Base-by-base conservation (phyloP, 192 early-diverging fungal genomes). In the Podila clonocystis region DNA sequence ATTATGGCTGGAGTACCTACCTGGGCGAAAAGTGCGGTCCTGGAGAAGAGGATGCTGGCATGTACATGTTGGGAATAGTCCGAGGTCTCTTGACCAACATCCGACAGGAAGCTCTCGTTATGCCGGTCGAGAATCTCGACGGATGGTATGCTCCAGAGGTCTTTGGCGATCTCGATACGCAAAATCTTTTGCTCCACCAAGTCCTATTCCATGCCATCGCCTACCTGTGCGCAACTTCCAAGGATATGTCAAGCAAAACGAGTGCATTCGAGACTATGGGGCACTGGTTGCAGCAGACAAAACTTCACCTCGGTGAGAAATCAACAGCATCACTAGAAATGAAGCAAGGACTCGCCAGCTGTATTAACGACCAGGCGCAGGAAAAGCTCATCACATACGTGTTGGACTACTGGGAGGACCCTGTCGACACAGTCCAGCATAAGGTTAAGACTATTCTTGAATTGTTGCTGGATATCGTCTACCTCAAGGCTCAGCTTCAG, bases 381-480 rank as follows among this genome's bases (percentile, higher is more conserved):
- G 89, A 93, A 49, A 75, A 82, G 28, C 77, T 94, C 28, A 89
- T 95, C 65, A 90, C 85, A 7, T 93, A 93, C 68, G 88, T 96
- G 50, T 91, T 90, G 76, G 89, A 91, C 67, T 89, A 92, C 67
- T 97, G 95, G 94, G 95, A 97, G 67, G 95, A 97, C 74, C 94
- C 93, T 8, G 80, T 95, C 9, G 94, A 97, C 52, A 85, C 92
- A 4, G 89, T 95, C 19, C 94, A 95, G 69, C 87, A 90, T 65
- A 94, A 93, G 68, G 86, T 87, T 28, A 85, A 83, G 38, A 82
- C 76, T n/a, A 92, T 95, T 36, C 92, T 97, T 60, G 89, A 91
- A 73, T 77, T 86, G 20, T 84, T 93, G 29, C 65, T 97, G 33
- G 91, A 90, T 45, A 88, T 95, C 22, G 76, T 92, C 6, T 84